These are phyloP conservation scores for Tephrocybe sp. DNA, from an alignment of 768 basidiomycete species.

Conservation along the genomic window DNA sequence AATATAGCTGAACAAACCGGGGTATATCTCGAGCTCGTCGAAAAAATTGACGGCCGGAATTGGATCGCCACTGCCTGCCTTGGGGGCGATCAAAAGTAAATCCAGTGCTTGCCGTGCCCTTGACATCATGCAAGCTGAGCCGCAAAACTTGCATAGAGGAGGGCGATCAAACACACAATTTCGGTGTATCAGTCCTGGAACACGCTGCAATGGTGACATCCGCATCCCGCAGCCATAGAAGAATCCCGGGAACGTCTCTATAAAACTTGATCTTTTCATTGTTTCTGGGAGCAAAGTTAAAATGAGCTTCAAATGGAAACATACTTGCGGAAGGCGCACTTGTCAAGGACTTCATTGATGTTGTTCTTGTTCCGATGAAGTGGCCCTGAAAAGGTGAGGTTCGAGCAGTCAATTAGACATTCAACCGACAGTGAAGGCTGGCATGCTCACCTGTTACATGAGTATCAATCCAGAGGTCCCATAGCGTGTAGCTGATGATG, in stretches of 20 bases:
- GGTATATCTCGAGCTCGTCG: slow-evolving; percentile 73
- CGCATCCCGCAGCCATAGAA: slow-evolving; percentile 51
- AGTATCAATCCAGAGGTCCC: slow-evolving; percentile 86
- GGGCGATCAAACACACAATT: slow-evolving; percentile 51
- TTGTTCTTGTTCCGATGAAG: slow-evolving; percentile 45
- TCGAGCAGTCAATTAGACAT: neutral
- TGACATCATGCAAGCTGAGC: neutral
- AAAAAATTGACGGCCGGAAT: slow-evolving; percentile 59
- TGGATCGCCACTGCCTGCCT: slow-evolving; percentile 24
- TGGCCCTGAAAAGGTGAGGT: slow-evolving; percentile 39
- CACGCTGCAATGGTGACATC: slow-evolving; percentile 65
- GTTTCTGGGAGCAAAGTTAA: slow-evolving; percentile 35
- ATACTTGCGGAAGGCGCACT: slow-evolving; percentile 26
- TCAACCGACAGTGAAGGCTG: too few species aligned
- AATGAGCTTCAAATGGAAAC: neutral
- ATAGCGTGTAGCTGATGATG: slow-evolving; percentile 68
- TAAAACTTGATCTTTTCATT: slow-evolving; percentile 67
- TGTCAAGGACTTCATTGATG: slow-evolving; percentile 51
- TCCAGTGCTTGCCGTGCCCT: slow-evolving; percentile 78
- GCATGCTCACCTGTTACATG: slow-evolving; percentile 53
- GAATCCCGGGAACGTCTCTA: slow-evolving; percentile 69
- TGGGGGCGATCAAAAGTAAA: slow-evolving; percentile 52
- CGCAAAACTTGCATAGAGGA: neutral
- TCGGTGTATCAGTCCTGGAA: slow-evolving; percentile 67
- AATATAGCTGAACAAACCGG: slow-evolving; percentile 36